Percentiles rank a stretch among this genome's conserved stretches.
Evolutionary conservation across 805 yeast species (phyloP).

Genomic region (Teunomyces tritomae): DNA sequence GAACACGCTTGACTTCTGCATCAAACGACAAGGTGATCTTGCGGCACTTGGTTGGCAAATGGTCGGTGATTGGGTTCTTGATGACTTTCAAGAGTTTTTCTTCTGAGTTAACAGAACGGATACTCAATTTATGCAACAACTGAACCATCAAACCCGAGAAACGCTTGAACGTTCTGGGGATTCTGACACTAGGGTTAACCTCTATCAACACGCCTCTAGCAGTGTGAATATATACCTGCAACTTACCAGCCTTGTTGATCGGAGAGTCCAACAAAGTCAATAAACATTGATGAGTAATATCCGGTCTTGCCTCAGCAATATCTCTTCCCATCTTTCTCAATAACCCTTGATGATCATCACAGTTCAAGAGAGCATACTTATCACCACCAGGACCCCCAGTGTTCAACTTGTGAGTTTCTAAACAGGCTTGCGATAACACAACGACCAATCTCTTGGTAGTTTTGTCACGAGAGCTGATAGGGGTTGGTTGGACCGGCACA

Average conservation of each 20-base stretch:
- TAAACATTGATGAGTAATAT: constrained; percentile 96
- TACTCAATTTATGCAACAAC: constrained; percentile 84
- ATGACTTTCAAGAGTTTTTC: constrained; percentile 91
- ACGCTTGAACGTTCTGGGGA: constrained; percentile 97
- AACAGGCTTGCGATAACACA: constrained; percentile 92
- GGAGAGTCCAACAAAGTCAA: constrained; percentile 95
- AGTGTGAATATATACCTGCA: constrained; percentile 95
- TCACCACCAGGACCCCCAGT: constrained; percentile 75
- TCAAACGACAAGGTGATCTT: constrained; percentile 91
- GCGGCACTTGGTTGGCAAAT: constrained; percentile 92
- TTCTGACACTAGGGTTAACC: constrained; percentile 93
- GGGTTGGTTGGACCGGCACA: constrained; percentile 84
- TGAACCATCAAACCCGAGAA: constrained; percentile 98
- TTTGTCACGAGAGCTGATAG: constrained; percentile 81
- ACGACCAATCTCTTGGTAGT: constrained; percentile 84
- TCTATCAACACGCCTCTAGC: constrained; percentile 93
- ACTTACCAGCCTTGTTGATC: constrained; percentile 92
- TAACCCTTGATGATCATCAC: constrained; percentile 97
- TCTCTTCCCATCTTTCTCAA: constrained; percentile 95
- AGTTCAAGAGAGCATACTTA: constrained; percentile 87
- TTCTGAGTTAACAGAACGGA: constrained; percentile 92
- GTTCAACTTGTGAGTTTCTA: constrained; percentile 90
- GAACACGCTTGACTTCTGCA: constrained; percentile 82
- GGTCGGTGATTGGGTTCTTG: constrained; percentile 96
- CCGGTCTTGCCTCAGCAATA: constrained; percentile 98